Conservation (phyloP, 1,139 yeast species). For the Kazachstania sp. region DNA sequence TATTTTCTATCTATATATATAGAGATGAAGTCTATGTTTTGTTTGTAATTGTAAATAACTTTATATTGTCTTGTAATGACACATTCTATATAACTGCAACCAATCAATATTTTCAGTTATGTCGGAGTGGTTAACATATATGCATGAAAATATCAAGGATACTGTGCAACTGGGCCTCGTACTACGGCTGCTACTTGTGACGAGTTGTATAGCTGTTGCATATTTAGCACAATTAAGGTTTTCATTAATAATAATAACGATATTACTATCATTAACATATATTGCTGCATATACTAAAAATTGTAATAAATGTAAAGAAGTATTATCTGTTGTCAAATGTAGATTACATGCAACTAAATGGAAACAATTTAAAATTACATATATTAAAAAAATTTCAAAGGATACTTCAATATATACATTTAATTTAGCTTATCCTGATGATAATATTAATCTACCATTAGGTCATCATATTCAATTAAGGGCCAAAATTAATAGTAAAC, state of each 20-base stretch:
- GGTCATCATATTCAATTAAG: conserved; percentile 62
- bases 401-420: conserved; percentile 68
- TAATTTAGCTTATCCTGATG: conserved; percentile 50
- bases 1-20: too few species aligned
- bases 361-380: conserved; percentile 57
- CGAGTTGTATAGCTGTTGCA: neutral
- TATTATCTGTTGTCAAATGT: neutral
- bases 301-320: neutral
- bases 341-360: conserved; percentile 33
- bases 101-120: neutral
- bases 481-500: conserved; percentile 46
- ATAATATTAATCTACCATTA: conserved; percentile 54
- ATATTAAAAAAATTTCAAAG: conserved; percentile 57
- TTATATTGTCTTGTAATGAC: too few species aligned
- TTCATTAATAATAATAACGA: neutral
- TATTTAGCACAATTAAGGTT: neutral
- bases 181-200: neutral
- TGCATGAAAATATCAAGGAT: neutral
- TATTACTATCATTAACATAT: neutral
- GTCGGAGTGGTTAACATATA: neutral
- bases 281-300: neutral
- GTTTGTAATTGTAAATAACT: too few species aligned
- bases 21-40: too few species aligned
- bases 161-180: neutral
- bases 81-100: too few species aligned